These are phyloP conservation scores for Lactarius deliciosus DNA, from an alignment of 768 basidiomycete species.

Conservation along the genomic window DNA sequence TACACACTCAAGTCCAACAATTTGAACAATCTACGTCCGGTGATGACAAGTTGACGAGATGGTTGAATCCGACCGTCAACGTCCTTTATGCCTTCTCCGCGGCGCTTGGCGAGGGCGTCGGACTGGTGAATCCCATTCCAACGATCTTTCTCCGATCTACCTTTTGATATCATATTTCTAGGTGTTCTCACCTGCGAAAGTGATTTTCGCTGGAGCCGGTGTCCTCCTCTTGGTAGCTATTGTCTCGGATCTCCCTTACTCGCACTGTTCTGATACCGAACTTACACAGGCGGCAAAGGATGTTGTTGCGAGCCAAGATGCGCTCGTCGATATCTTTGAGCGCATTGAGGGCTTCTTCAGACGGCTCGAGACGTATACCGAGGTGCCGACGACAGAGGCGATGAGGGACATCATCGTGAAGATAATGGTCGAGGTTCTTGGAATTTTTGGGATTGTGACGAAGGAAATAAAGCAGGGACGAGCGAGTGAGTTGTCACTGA, in stretches of 20 bases:
- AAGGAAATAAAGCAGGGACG: not conserved
- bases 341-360: not conserved
- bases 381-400: not conserved
- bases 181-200: not conserved
- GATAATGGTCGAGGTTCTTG: not conserved
- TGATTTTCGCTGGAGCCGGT: not conserved
- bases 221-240: not conserved
- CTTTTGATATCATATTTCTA: not conserved
- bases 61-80: not conserved
- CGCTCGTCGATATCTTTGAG: not conserved
- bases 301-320: not conserved
- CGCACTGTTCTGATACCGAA: not conserved
- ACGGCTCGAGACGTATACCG: not conserved
- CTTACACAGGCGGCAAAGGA: not conserved
- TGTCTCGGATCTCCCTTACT: not conserved
- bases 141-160: not conserved
- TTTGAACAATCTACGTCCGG: not conserved
- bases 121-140: not conserved
- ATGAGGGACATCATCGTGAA: not conserved
- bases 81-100: not conserved
- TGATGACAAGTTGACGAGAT: not conserved
- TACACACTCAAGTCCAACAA: not conserved
- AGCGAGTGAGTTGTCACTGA: not conserved
- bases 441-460: not conserved
- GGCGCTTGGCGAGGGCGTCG: not conserved